These are phyloP conservation scores for Erythrophleum fordii DNA, from an alignment of 306 rosid genomes.

Conservation along the genomic window DNA sequence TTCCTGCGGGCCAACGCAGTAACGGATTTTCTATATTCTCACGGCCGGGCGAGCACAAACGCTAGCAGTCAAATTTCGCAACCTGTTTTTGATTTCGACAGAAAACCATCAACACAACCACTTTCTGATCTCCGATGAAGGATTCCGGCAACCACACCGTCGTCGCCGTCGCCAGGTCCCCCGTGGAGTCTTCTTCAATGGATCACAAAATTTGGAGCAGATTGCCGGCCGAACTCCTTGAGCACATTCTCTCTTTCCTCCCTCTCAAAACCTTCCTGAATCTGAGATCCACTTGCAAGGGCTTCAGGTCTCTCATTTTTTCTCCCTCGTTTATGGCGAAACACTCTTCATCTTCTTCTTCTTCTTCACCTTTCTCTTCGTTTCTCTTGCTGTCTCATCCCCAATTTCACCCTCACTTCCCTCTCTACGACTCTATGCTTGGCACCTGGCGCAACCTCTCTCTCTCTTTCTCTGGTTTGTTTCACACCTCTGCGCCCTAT, in stretches of 20 bases:
- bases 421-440: constrained; percentile 66
- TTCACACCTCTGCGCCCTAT: constrained; percentile 40
- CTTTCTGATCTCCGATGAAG: not conserved
- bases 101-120: not conserved
- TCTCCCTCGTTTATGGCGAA: constrained; percentile 69
- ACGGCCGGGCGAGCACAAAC: not conserved
- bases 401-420: constrained; percentile 58
- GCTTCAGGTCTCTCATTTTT: constrained; percentile 68
- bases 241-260: constrained; percentile 66
- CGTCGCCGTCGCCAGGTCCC: not conserved
- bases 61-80: not conserved
- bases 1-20: not conserved
- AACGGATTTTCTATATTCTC: not conserved
- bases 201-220: constrained; percentile 84
- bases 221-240: constrained; percentile 74
- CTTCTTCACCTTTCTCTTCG: constrained; percentile 65
- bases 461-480: constrained; percentile 52
- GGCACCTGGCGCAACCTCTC: constrained; percentile 68
- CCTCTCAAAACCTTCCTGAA: constrained; percentile 68
- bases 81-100: not conserved
- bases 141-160: not conserved
- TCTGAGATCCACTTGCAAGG: constrained; percentile 83
- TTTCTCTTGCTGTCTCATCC: constrained; percentile 86
- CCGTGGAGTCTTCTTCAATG: constrained; percentile 42
- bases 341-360: constrained; percentile 56